Base-by-base conservation (phyloP, 257 asterid genomes). In the Ilex asprella region DNA sequence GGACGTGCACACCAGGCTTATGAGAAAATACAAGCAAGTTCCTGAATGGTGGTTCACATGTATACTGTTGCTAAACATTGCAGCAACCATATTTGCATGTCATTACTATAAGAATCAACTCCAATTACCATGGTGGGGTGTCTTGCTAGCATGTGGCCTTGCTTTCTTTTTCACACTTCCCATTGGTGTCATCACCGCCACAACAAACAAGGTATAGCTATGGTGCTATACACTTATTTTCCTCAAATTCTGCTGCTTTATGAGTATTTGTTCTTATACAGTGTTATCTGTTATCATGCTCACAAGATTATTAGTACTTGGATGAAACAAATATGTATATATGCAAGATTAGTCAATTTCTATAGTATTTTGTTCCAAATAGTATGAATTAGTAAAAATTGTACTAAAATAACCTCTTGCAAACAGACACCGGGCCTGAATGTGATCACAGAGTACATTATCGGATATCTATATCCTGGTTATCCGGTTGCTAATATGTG, bases 121-220 rank as follows among this genome's bases (percentile, higher is more conserved):
- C 69, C 97, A 92, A 74, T 81, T 92, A 67, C 97, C 95, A 7
- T 92, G 99, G 99, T 92, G 99, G 99, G 99, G 94, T 30, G 91
- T 92, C 68, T 71, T 92, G 68, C 72, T 92, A 61, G 97, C 99
- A 2, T 92, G 97, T 35, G 78, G 65, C n/a, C 77, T 92, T 59
- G 91, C 97, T 72, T 82, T 89, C 79, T 52, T 75, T 65, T 89
- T 89, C 77, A 92, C 99, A 58, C 94, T 92, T 29, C 99, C 99
- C 9, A 78, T 89, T 56, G 97, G 99, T 54, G 83, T 92, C 64
- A 86, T 92, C 77, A 73, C 84, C 64, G 95, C 99, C 63, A 87
- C 95, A 7, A 84, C 99, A 55, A 89, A 92, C 76, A 97, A 89
- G 76, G 98, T 91, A 71, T 68, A 78, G 31, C 44, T 67, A 21